These are phyloP conservation scores for Argentina anserina DNA, from an alignment of 306 rosid genomes.

Conservation along the genomic window DNA sequence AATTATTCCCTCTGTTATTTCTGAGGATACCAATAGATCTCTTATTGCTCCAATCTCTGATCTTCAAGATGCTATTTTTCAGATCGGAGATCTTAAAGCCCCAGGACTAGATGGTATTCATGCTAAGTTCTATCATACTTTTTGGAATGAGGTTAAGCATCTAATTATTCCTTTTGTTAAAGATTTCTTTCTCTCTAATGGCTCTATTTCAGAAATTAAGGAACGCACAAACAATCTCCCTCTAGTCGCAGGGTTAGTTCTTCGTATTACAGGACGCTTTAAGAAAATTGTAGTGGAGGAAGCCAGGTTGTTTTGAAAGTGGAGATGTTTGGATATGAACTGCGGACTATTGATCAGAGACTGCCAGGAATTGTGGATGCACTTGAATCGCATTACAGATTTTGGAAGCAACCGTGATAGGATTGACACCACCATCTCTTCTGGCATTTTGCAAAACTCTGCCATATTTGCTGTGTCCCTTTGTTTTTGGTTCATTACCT, in stretches of 20 bases:
- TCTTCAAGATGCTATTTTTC: no score
- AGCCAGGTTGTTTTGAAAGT: neutral
- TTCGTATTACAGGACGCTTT: neutral
- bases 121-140: no score
- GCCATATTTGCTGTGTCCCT: neutral
- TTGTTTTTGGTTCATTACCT: neutral
- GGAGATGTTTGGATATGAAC: constrained; percentile 12
- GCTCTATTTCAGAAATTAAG: no score
- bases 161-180: no score
- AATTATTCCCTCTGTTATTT: no score
- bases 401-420: constrained; percentile 20
- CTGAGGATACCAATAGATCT: no score
- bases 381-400: constrained; percentile 13
- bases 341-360: neutral
- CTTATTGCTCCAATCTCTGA: no score
- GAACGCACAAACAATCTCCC: constrained; percentile 4
- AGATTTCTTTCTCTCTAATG: no score
- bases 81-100: no score
- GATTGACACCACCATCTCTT: constrained; percentile 15
- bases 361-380: constrained; percentile 7
- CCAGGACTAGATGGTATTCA: no score
- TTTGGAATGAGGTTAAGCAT: no score
- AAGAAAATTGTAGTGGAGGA: neutral
- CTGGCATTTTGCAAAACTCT: neutral
- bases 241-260: neutral